phyloP scores from a whole-genome alignment of 2,329 filamentous ascomycete genomes.

The Claviceps digitariae region DNA sequence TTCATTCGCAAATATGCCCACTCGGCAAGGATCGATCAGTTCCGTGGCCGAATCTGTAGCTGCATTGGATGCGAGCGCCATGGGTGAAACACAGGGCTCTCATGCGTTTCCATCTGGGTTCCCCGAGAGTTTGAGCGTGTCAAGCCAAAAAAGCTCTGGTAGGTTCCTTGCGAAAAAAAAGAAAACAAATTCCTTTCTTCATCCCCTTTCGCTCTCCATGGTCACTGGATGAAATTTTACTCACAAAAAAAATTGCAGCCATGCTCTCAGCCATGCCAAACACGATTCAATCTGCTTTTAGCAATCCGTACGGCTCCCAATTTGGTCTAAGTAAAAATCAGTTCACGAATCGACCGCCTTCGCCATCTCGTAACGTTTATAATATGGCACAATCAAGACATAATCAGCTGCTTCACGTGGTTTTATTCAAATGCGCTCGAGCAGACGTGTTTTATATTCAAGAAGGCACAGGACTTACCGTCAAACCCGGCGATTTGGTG shows the following conservation, averaged over 20 bases:
- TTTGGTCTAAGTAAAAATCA: slow-evolving; percentile 29
- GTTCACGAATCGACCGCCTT: slow-evolving; percentile 29
- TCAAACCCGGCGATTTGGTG: slow-evolving; percentile 84
- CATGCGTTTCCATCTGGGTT: slow-evolving; percentile 30
- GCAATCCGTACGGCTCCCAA: slow-evolving; percentile 30
- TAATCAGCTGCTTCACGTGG: slow-evolving; percentile 68
- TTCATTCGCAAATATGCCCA: slow-evolving; percentile 61
- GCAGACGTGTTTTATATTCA: slow-evolving; percentile 96
- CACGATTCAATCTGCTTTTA: slow-evolving; percentile 16
- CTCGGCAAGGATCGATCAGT: slow-evolving; percentile 49
- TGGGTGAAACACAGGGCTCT: slow-evolving; percentile 26
- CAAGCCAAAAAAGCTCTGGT: slow-evolving; percentile 26
- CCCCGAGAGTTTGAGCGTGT: slow-evolving; percentile 24
- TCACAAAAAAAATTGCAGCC: slow-evolving; percentile 3
- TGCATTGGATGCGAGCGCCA: slow-evolving; percentile 30
- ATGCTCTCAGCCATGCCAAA: slow-evolving; percentile 15
- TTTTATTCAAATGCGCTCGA: slow-evolving; percentile 90
- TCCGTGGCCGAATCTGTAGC: slow-evolving; percentile 40
- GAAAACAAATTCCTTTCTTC: background rate
- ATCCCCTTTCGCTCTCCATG: background rate
- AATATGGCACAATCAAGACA: slow-evolving; percentile 46
- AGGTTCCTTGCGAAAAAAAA: slow-evolving; percentile 13
- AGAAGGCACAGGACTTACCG: slow-evolving; percentile 81
- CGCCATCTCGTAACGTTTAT: slow-evolving; percentile 49
- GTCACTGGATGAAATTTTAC: background rate